Evolutionary conservation across 352 stramenopile species (phyloP), one percentile per base, ranked within the genome.

Genomic region (Saprolegnia parasitica): DNA sequence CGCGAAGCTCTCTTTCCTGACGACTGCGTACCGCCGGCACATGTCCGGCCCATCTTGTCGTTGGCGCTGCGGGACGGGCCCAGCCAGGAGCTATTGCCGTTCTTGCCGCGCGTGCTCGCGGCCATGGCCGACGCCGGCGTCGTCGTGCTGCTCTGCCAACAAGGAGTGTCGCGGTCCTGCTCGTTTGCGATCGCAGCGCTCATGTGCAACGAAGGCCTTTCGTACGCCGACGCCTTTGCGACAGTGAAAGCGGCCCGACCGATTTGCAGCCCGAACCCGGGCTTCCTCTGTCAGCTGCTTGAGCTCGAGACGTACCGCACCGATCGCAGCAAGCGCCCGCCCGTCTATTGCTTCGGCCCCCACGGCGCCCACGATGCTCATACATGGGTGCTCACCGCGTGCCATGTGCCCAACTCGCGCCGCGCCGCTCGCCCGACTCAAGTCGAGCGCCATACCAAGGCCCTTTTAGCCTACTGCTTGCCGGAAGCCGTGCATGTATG

Each of bases 231-330:
- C 5, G 58, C 40, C 5, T 67, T 67, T 67, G 40, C 58, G 56
- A 39, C 56, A 21, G 40, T 67, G 9, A 67, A 67, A 56, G 58
- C 40, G 6, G 58, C 58, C 20, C 58, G 58, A 2, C 18, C 49
- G 21, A 20, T 67, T 13, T 67, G 58, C 40, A 67, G 58, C 58
- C 58, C 58, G 11, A 67, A 67, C 24, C 18, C 37, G 5, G 58
- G 58, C 21, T 67, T 67, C n/a, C n/a, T 67, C 40, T 67, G 58
- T 40, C 58, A 67, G 23, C 58, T 67, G 16, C 49, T 67, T 16
- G 58, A 67, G 50, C 58, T 67, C 16, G 18, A 46, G 13, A 10
- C 37, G 13, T 42, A 56, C 20, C 40, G 45, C 40, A 11, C 5
- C 18, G 45, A 67, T 24, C 4, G 5, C 5, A 21, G 40, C n/a